Conservation (phyloP, 371 early-diverging fungal genomes). For the Syncephalastrum racemosum region DNA sequence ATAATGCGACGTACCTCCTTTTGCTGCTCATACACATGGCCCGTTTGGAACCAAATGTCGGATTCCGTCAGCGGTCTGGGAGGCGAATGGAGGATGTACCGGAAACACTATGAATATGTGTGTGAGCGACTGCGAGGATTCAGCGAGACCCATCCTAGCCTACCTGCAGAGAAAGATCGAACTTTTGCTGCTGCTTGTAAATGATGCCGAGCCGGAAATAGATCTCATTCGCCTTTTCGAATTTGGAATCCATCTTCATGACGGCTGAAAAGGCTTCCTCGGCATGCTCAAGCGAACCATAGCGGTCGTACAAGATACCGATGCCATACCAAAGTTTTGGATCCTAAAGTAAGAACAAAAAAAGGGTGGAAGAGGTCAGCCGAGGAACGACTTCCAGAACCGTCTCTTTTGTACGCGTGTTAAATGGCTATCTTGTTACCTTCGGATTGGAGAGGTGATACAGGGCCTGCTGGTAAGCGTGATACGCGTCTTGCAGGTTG, state of each 20-base stretch:
- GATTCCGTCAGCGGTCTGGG: slow-evolving; percentile 91
- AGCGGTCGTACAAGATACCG: slow-evolving; percentile 96
- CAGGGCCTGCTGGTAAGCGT: slow-evolving; percentile 93
- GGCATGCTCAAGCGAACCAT: slow-evolving; percentile 94
- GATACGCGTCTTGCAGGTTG: slow-evolving; percentile 89
- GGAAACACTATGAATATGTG: slow-evolving; percentile 75
- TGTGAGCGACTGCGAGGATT: too few species aligned
- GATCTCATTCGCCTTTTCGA: slow-evolving; percentile 96
- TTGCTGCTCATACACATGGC: slow-evolving; percentile 94
- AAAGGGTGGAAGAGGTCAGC: too few species aligned
- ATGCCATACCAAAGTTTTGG: slow-evolving; percentile 99
- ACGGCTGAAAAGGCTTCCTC: slow-evolving; percentile 96
- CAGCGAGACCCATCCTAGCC: too few species aligned
- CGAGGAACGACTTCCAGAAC: too few species aligned
- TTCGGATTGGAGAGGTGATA: slow-evolving; percentile 85
- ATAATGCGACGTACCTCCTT: slow-evolving; percentile 86
- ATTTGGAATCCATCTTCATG: slow-evolving; percentile 84
- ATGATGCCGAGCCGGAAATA: slow-evolving; percentile 97
- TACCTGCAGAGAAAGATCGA: slow-evolving; percentile 81
- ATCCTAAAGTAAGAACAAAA: slow-evolving; percentile 51
- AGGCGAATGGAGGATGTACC: slow-evolving; percentile 86
- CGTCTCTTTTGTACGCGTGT: too few species aligned
- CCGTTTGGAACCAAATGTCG: slow-evolving; percentile 98
- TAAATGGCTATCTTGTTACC: slow-evolving; percentile 8
- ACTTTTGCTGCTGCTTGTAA: slow-evolving; percentile 94